Base-by-base conservation (phyloP, 1,139 yeast species). In the Kurtzmaniella quercitrusa region DNA sequence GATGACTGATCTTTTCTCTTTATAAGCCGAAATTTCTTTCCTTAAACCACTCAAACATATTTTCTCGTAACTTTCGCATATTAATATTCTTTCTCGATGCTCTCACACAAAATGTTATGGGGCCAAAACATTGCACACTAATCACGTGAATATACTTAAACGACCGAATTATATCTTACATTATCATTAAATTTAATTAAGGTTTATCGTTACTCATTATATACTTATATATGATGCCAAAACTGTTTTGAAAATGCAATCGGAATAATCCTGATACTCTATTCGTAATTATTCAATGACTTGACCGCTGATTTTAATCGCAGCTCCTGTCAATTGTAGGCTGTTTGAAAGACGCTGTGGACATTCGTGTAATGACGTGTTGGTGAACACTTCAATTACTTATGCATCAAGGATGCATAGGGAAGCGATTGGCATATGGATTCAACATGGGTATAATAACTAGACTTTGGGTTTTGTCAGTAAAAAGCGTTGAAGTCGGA, bases 371-470 rank as follows among this genome's bases (percentile, higher is more conserved):
- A 41, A 41, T 41, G 43, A 41, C 28, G 35, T 41, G 36, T 41
- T 34, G 22, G 36, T 11, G 9, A 22, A 41, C 39, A 41, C 43
- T 17, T 41, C 43, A 41, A 41, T 41, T 41, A 38, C 34, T 41
- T 12, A 26, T 40, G 34, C 20, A 16, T 16, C 8, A 5, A 5
- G 6, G 7, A 11, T 12, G 9, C 19, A 19, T 16, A 15, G 12
- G 9, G 14, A 33, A 33, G 20, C 5, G 21, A 14, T 16, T 33
- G 36, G 36, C 19, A 16, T 11, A 16, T 5, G 19, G 20, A 9
- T 7, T 33, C 20, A 33, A 33, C 36, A 33, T 17, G 30, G 30
- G 30, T 26, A 26, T 17, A 5, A 28, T 4, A 8, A 33, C 36
- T 33, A 33, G 36, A 33, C 36, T 17, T 33, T 17, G 19, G 14